Evolutionary conservation across 305 asterid genomes (phyloP).

Genomic region (Fraxinus angustifolia): DNA sequence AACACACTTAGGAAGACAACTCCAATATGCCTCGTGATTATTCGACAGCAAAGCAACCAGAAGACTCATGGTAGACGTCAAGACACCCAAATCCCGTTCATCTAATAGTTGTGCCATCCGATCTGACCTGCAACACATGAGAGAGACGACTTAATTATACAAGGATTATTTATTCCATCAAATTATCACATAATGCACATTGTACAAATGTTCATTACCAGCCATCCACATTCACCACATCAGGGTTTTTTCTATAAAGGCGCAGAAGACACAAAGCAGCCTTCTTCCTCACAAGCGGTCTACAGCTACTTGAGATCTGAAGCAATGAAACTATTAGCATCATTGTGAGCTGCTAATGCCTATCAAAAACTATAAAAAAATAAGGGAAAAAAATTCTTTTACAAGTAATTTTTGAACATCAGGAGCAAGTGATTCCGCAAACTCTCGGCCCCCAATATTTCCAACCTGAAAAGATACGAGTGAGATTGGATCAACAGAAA

Average conservation of each 20-base stretch:
- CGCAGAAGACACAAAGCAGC: conserved; percentile 97
- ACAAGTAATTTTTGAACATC: conserved; percentile 99
- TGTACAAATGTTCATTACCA: conserved; percentile 49
- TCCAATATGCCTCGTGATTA: conserved; percentile 94
- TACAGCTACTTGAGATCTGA: conserved; percentile 92
- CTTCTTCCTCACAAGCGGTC: conserved; percentile 99
- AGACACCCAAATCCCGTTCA: conserved; percentile 97
- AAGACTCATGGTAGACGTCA: conserved; percentile 97
- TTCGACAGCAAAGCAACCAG: conserved; percentile 92
- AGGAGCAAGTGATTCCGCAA: conserved; percentile 98
- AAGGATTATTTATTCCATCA: conserved; percentile 4
- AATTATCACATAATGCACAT: conserved; percentile 12
- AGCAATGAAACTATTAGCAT: conserved; percentile 37
- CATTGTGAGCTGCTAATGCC: conserved; percentile 18
- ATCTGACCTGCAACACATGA: conserved; percentile 72
- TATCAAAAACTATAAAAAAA: conserved; percentile 16
- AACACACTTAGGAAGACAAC: conserved; percentile 96
- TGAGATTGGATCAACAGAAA: conserved; percentile 18
- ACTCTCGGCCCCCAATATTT: conserved; percentile 97
- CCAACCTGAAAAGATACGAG: conserved; percentile 67
- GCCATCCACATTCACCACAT: conserved; percentile 97
- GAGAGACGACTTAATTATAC: conserved; percentile 12
- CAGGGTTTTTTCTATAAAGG: conserved; percentile 92
- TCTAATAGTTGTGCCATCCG: conserved; percentile 95
- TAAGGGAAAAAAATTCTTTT: conserved; percentile 38